Conservation (phyloP, 305 asterid genomes). For the Fraxinus xanthoxyloides region DNA sequence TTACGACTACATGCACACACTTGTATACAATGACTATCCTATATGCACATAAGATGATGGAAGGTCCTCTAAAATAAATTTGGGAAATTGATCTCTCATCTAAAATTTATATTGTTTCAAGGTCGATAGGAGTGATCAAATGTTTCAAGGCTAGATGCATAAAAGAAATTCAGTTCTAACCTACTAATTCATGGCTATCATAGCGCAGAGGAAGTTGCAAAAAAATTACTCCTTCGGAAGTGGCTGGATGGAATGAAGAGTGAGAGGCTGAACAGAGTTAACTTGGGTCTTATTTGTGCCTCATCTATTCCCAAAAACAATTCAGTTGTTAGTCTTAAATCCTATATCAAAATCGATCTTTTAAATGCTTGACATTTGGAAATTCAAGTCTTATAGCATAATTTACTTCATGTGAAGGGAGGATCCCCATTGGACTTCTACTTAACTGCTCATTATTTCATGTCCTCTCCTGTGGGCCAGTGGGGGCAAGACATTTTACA, state of each 20-base stretch:
- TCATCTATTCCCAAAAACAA: background rate
- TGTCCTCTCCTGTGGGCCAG: background rate
- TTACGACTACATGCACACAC: background rate
- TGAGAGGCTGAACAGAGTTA: background rate
- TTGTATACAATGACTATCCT: background rate
- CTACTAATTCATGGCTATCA: constrained; percentile 1
- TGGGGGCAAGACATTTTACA: background rate
- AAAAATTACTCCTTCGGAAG: background rate
- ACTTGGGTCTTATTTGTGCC: background rate
- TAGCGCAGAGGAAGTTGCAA: constrained; percentile 8
- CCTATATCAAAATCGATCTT: background rate
- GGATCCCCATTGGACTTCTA: background rate
- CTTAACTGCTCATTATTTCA: constrained; percentile 5
- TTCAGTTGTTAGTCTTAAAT: background rate
- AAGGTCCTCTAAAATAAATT: background rate
- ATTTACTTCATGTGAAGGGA: background rate
- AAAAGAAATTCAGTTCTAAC: background rate
- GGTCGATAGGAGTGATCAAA: background rate
- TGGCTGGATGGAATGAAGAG: constrained; percentile 21
- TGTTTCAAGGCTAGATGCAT: background rate
- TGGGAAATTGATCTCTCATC: background rate
- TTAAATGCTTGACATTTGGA: constrained; percentile 2
- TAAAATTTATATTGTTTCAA: background rate
- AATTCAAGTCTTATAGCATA: constrained; percentile 1
- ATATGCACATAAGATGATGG: background rate